Conservation (phyloP, 2,329 filamentous ascomycete species). For the Ilyonectria destructans region DNA sequence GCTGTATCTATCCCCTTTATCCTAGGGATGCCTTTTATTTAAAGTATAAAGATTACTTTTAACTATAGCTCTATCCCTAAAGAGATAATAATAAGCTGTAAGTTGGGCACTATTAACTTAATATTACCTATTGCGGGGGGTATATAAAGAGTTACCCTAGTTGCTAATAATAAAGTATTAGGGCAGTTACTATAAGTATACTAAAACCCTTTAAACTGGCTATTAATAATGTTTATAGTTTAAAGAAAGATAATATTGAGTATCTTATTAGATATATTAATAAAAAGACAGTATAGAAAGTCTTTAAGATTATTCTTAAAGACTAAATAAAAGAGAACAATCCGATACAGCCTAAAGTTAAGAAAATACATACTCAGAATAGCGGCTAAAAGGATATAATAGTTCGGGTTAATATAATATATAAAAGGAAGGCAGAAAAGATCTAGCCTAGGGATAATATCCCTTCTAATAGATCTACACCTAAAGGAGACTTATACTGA, state of each 20-base stretch:
- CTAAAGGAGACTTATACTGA: background rate
- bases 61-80: background rate
- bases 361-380: no score
- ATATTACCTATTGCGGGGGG: background rate
- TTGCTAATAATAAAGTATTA: no score
- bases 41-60: background rate
- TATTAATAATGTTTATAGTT: no score
- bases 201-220: background rate
- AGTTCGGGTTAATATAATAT: background rate
- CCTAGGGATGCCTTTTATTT: background rate
- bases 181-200: background rate
- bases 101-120: background rate
- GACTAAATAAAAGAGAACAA: background rate
- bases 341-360: no score
- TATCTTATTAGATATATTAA: background rate
- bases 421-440: background rate
- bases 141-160: no score
- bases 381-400: background rate
- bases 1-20: background rate
- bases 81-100: background rate
- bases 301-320: background rate
- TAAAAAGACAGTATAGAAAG: background rate
- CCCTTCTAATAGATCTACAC: background rate
- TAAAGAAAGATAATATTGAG: no score
- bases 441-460: background rate